Conservation (phyloP, 495 filamentous ascomycete species). For the Lophium mytilinum region DNA sequence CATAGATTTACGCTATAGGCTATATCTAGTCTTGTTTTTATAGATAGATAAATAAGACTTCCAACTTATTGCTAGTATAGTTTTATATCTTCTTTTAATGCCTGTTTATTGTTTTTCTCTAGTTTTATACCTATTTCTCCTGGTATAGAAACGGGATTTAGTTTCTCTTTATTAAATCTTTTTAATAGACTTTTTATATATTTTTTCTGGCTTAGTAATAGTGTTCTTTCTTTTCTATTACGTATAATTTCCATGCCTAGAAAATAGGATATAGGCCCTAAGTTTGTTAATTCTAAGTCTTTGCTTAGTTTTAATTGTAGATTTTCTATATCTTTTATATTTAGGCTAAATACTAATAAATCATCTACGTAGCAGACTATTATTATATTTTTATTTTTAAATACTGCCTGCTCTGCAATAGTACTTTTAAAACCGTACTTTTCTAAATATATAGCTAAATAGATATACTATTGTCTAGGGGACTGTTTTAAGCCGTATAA, state of each 20-base stretch:
- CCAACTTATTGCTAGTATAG: no score
- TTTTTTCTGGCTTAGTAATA: background rate
- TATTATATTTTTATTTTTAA: background rate
- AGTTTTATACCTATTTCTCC: background rate
- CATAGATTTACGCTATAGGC: no score
- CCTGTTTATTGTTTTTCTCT: background rate
- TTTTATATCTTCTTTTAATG: no score
- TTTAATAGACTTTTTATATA: background rate
- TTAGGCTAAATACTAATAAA: background rate
- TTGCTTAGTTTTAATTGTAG: background rate
- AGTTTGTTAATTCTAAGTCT: background rate
- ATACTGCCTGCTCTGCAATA: background rate
- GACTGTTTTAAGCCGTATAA: conserved; percentile 24
- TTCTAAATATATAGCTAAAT: conserved; percentile 3
- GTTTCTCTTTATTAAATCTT: background rate
- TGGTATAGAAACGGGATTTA: background rate
- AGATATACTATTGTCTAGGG: conserved; percentile 10
- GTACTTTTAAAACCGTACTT: background rate
- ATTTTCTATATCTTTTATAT: background rate
- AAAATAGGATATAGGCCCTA: background rate
- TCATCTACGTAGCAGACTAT: background rate
- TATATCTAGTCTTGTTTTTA: no score
- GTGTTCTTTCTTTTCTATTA: background rate
- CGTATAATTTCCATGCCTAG: background rate
- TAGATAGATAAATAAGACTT: no score